Evolutionary conservation across 2,329 filamentous ascomycete species (phyloP).

Genomic region (Aspergillus amoenus): DNA sequence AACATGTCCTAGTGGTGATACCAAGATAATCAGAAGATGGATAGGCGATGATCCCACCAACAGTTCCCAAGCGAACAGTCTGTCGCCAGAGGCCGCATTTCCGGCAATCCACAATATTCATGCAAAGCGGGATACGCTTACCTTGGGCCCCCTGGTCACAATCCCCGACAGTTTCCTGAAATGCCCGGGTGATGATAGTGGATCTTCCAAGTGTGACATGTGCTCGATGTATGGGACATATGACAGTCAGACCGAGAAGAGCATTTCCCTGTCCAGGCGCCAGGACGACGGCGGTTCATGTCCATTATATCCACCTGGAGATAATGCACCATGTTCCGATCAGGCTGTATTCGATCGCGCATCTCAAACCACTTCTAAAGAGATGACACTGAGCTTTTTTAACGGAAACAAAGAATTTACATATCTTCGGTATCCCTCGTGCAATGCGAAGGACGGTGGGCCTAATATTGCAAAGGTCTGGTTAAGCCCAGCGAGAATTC

Average conservation of each 20-base stretch:
- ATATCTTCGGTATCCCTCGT: slow-evolving; percentile 11
- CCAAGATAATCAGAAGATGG: not conserved
- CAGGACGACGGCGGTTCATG: slow-evolving; percentile 1
- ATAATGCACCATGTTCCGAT: too few species aligned
- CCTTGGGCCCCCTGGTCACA: slow-evolving; percentile 10
- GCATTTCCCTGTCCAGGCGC: not conserved
- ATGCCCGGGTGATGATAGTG: slow-evolving; percentile 6
- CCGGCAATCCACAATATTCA: not conserved
- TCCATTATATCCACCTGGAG: not conserved
- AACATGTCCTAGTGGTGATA: slow-evolving; percentile 2
- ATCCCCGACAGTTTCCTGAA: slow-evolving; percentile 12
- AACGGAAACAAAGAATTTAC: not conserved
- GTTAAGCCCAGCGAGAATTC: too few species aligned
- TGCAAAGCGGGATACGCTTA: slow-evolving; percentile 11
- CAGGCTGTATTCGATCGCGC: too few species aligned
- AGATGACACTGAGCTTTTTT: not conserved
- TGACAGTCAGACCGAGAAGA: not conserved
- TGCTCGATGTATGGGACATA: slow-evolving; percentile 11
- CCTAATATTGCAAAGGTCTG: slow-evolving; percentile 10
- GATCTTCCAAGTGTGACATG: slow-evolving; percentile 7
- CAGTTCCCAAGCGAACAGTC: not conserved
- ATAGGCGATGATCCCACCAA: not conserved
- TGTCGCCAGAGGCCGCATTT: not conserved
- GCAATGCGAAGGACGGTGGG: slow-evolving; percentile 10
- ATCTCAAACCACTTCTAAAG: too few species aligned